phyloP scores from a whole-genome alignment of 148 eudicot species.

The Persicaria maculosa region DNA sequence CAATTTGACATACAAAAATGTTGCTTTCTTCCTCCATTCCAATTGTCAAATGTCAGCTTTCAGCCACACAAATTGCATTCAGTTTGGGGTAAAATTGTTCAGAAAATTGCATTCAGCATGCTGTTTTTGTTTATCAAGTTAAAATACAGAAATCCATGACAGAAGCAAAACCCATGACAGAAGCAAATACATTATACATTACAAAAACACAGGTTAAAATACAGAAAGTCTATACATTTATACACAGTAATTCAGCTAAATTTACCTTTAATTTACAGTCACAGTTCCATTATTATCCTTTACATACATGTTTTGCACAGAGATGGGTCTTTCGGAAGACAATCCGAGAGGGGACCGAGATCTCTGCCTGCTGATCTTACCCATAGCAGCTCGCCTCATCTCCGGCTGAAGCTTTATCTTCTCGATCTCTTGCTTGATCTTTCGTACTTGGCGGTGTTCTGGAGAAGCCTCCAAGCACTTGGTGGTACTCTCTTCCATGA shows the following conservation, averaged over 20 bases:
- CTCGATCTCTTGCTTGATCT: not conserved
- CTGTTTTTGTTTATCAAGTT: too few species aligned
- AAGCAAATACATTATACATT: too few species aligned
- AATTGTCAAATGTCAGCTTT: too few species aligned
- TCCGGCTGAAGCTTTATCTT: not conserved
- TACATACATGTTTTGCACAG: not conserved
- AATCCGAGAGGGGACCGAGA: not conserved
- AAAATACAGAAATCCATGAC: not conserved
- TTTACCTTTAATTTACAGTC: too few species aligned
- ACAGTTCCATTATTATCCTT: too few species aligned
- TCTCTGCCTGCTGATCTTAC: not conserved
- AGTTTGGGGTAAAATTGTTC: too few species aligned
- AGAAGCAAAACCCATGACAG: too few species aligned
- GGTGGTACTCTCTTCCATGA: not conserved
- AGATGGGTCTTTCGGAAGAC: not conserved
- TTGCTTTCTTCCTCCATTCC: too few species aligned
- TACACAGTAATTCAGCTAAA: not conserved
- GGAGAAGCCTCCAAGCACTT: not conserved
- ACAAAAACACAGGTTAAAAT: not conserved
- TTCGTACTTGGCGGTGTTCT: not conserved
- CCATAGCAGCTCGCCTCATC: not conserved
- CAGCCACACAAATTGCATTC: too few species aligned
- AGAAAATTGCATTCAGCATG: too few species aligned
- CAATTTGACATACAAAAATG: too few species aligned
- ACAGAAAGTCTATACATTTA: not conserved